Percentiles rank a stretch among this genome's conserved stretches.
These are phyloP conservation scores for Plasmodium malariae DNA, from an alignment of 169 alveolate genomes.

Conservation along the genomic window DNA sequence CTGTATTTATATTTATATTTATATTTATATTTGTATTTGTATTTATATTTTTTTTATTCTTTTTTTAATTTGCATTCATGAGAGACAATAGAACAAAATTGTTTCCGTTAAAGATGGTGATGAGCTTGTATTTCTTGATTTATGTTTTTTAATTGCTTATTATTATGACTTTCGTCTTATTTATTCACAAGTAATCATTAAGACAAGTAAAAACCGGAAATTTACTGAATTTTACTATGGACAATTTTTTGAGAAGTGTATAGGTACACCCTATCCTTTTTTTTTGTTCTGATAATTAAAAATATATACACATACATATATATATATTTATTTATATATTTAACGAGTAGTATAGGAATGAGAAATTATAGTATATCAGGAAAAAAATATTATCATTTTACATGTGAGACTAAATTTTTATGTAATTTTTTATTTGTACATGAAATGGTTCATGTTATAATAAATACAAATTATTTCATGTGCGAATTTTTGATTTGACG, in stretches of 20 bases:
- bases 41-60: background rate
- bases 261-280: conserved; percentile 1
- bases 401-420: background rate
- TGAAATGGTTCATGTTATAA: background rate
- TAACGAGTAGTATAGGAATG: too few species aligned
- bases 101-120: conserved; percentile 14
- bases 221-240: too few species aligned
- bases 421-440: background rate
- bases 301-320: background rate
- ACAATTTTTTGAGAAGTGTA: conserved; percentile 4
- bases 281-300: background rate
- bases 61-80: background rate
- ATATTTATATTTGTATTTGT: too few species aligned
- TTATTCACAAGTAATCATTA: too few species aligned
- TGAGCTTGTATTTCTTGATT: too few species aligned
- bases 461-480: conserved; percentile 20
- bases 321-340: conserved; percentile 12
- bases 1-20: too few species aligned
- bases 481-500: conserved; percentile 1
- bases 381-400: conserved; percentile 2
- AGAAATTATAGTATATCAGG: too few species aligned
- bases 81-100: conserved; percentile 21
- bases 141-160: too few species aligned
- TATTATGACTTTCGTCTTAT: too few species aligned
- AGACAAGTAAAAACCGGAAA: too few species aligned